Conservation (phyloP, 2,329 filamentous ascomycete genomes). For the Aspergillus pseudonomiae region DNA sequence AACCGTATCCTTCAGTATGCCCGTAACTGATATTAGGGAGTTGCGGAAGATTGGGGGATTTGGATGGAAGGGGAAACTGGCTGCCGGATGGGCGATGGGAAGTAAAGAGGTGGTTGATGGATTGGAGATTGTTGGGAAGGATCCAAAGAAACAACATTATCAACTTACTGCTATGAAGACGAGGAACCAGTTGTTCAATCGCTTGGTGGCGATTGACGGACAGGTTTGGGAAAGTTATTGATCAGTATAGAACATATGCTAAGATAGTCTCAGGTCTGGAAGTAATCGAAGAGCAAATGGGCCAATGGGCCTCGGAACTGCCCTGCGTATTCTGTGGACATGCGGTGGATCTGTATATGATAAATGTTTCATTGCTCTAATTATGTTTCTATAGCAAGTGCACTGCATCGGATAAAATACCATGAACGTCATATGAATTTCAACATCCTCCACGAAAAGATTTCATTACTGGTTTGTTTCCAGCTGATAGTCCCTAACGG, state of each 20-base stretch:
- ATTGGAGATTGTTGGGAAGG: conserved; percentile 65
- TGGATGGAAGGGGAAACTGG: conserved; percentile 81
- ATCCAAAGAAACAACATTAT: conserved; percentile 52
- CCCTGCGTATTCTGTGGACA: not conserved
- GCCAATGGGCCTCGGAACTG: not conserved
- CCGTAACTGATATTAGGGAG: conserved; percentile 72
- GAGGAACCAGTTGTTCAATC: conserved; percentile 80
- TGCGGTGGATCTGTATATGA: not conserved
- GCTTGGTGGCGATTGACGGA: conserved; percentile 69
- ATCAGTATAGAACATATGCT: conserved; percentile 17
- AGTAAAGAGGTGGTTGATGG: conserved; percentile 75
- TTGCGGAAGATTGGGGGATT: conserved; percentile 78
- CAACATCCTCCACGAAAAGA: not conserved
- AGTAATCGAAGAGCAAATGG: conserved; percentile 6
- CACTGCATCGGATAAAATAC: not conserved
- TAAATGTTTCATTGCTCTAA: not conserved
- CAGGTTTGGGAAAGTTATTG: conserved; percentile 85
- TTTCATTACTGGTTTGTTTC: conserved; percentile 22
- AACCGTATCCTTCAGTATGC: conserved; percentile 68
- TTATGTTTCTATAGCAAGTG: not conserved
- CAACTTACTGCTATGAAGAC: conserved; percentile 72
- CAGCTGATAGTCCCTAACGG: conserved; percentile 60
- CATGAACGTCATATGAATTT: conserved; percentile 2
- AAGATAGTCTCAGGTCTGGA: conserved; percentile 30
- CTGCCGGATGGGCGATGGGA: conserved; percentile 75